Conservation (phyloP, 73 alveolate genomes). For the Symbiodinium pilosum region DNA sequence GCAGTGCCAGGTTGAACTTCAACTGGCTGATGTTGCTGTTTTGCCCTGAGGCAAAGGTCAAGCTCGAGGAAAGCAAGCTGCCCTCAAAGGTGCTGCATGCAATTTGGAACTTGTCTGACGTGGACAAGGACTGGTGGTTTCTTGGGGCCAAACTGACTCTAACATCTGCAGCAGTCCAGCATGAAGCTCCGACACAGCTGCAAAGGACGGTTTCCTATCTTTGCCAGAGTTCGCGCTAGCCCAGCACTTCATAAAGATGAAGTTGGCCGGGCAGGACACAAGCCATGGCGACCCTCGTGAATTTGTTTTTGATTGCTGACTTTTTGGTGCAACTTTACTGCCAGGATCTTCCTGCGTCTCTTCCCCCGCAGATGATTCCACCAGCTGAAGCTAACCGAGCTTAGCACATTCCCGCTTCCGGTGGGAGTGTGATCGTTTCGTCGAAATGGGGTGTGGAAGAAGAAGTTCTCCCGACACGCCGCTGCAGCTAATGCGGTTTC, state of each 20-base stretch:
- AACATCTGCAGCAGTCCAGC: neutral
- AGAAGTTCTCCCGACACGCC: neutral
- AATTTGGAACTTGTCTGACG: constrained; percentile 75
- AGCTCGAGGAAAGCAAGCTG: constrained; percentile 60
- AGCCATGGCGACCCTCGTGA: neutral
- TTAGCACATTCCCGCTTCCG: neutral
- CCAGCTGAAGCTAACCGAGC: constrained; percentile 6
- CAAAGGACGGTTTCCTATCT: constrained; percentile 44
- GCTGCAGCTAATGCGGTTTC: neutral
- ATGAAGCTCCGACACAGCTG: neutral
- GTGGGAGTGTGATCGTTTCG: neutral
- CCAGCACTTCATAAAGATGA: constrained; percentile 91
- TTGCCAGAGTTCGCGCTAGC: constrained; percentile 72
- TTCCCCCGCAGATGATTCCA: constrained; percentile 24
- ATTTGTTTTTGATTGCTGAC: too few relatives aligned
- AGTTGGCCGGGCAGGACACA: constrained; percentile 66
- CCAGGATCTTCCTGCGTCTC: constrained; percentile 15
- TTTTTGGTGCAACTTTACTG: too few relatives aligned
- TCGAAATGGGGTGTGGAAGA: neutral
- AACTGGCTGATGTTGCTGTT: too few relatives aligned
- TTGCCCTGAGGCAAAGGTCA: constrained; percentile 29
- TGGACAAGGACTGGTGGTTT: constrained; percentile 23
- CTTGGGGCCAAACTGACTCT: neutral
- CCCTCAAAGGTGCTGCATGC: constrained; percentile 49
- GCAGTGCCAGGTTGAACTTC: too few relatives aligned